phyloP scores from a whole-genome alignment of 2,329 filamentous ascomycete genomes.

The Colletotrichum limetticola region DNA sequence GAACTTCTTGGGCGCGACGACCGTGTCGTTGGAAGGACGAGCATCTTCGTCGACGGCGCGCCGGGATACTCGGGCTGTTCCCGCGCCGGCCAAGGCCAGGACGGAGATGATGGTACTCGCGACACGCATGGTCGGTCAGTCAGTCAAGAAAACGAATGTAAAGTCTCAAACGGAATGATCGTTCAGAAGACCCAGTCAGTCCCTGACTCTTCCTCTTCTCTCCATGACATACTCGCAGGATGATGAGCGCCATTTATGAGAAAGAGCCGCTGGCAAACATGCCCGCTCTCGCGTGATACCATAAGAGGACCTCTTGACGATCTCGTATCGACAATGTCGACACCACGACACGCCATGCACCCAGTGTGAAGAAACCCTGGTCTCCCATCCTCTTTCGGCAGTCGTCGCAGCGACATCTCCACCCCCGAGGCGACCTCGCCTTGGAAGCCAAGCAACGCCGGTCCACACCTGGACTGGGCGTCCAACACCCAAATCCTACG shows the following conservation, averaged over 20 bases:
- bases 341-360: background rate
- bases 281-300: constrained; percentile 8
- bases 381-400: constrained; percentile 21
- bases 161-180: background rate
- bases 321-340: constrained; percentile 18
- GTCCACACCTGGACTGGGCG: background rate
- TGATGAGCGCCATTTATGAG: background rate
- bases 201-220: background rate
- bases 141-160: background rate
- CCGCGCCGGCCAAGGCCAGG: constrained; percentile 27
- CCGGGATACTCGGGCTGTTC: constrained; percentile 11
- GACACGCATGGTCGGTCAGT: constrained; percentile 18
- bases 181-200: background rate
- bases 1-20: constrained; percentile 31
- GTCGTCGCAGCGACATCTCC: constrained; percentile 13
- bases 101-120: constrained; percentile 21
- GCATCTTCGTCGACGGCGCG: constrained; percentile 14
- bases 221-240: background rate
- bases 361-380: background rate
- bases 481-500: background rate
- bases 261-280: background rate
- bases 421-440: constrained; percentile 22
- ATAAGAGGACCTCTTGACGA: constrained; percentile 6
- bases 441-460: constrained; percentile 15
- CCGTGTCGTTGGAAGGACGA: constrained; percentile 19